Base-by-base conservation (phyloP, 768 basidiomycete species). In the Russula abietina region DNA sequence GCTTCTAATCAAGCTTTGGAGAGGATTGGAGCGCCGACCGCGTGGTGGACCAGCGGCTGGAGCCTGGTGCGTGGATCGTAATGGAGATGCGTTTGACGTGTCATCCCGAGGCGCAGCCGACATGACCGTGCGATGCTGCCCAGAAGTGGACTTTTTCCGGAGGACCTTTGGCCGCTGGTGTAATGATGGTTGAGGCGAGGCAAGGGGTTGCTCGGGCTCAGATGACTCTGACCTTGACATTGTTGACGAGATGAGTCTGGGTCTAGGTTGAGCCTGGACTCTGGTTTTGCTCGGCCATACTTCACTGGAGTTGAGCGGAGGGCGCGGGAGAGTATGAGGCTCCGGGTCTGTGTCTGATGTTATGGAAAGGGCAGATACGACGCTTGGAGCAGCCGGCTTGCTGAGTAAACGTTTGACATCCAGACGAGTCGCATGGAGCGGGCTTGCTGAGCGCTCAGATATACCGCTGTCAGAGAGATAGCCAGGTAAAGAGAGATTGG, bases 401-500 rank as follows among this genome's bases (percentile, higher is more conserved):
- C 65, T 66, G 26, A 68, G 67, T 4, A 68, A 56, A 49, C 67
- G 65, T 48, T 68, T 68, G 55, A 68, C 53, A 14, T 68, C 65
- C 6, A 67, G 65, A 30, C 58, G 61, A 33, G 61, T 57, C 7
- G 67, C 55, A 14, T 59, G 61, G 3, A 66, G 61, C 11, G 61
- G 33, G 46, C 39, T 66, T 17, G 67, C n/a, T 8, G 65, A 59
- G 19, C 59, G 56, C 4, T 68, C 66, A 4, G 45, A 33, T 38
- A 22, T 50, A 36, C 38, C 59, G 8, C 65, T 59, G 17, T 68
- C 67, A 24, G 67, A 68, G 28, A 58, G 30, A 55, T 55, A 63
- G n/a, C 61, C 67, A 17, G 57, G 30, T 8, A 46, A 12, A 10
- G 50, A 45, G 24, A 57, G 48, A 17, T 38, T 56, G 24, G 66